A percentile compares a stretch with the other conserved stretches of the same genome.
These are phyloP conservation scores for Fusarium odoratissimum DNA, from an alignment of 2,329 filamentous ascomycete genomes.

Conservation along the genomic window DNA sequence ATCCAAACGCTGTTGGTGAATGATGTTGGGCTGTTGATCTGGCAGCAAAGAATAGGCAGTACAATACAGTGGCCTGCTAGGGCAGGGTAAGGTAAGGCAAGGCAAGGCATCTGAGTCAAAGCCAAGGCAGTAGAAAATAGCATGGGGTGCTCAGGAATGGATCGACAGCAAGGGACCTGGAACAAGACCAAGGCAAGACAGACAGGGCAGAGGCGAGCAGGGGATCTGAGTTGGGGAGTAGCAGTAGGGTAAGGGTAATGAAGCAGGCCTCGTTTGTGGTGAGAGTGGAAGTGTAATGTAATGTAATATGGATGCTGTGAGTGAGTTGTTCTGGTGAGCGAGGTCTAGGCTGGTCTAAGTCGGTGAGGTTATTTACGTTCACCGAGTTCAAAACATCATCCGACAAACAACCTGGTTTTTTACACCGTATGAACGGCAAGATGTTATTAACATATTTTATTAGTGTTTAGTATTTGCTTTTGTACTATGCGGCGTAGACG, in stretches of 20 bases:
- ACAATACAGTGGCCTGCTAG: background rate
- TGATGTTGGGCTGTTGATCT: slow-evolving; percentile 5
- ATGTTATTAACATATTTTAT: background rate
- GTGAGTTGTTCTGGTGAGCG: slow-evolving; percentile 7
- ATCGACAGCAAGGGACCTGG: slow-evolving; percentile 40
- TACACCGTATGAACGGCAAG: background rate
- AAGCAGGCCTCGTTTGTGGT: slow-evolving; percentile 29
- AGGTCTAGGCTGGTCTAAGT: slow-evolving; percentile 17
- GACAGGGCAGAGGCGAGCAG: slow-evolving; percentile 8
- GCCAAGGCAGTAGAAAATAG: slow-evolving; percentile 21
- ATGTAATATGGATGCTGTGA: background rate
- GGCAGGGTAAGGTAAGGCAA: slow-evolving; percentile 4
- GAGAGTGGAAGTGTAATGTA: slow-evolving; percentile 21
- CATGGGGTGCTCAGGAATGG: slow-evolving; percentile 31
- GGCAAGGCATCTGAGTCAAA: slow-evolving; percentile 27
- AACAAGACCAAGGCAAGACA: slow-evolving; percentile 22
- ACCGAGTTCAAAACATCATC: slow-evolving; percentile 29
- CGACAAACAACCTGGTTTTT: background rate
- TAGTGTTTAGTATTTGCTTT: background rate
- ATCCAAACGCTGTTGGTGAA: slow-evolving; percentile 25
- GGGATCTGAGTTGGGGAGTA: background rate
- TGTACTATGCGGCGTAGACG: slow-evolving; percentile 13
- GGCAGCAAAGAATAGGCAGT: background rate
- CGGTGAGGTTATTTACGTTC: slow-evolving; percentile 35
- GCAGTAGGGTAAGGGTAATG: slow-evolving; percentile 2